phyloP scores from a whole-genome alignment of 2,329 filamentous ascomycete genomes.

The Cladorrhinum sp. region DNA sequence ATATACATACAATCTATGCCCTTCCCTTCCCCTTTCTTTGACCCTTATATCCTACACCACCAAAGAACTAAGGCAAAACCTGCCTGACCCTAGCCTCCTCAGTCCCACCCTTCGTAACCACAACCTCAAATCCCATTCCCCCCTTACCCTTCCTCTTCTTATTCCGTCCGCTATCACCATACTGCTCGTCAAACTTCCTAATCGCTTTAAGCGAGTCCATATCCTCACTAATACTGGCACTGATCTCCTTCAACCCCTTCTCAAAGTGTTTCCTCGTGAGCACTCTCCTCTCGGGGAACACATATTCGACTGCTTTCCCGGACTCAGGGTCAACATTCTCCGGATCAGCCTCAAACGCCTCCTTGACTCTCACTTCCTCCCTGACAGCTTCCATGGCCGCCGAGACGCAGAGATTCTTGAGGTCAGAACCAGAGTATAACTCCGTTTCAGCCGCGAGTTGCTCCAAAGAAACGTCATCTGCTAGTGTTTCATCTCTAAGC shows the following conservation, averaged over 20 bases:
- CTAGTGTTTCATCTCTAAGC: slow-evolving; percentile 64
- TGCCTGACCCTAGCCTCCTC: slow-evolving; percentile 40
- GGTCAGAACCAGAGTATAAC: slow-evolving; percentile 77
- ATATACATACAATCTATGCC: no score
- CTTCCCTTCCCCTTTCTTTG: no score
- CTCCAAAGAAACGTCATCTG: slow-evolving; percentile 57
- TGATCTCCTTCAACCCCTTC: slow-evolving; percentile 81
- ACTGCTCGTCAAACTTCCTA: slow-evolving; percentile 92
- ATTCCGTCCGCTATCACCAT: slow-evolving; percentile 72
- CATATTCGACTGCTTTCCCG: slow-evolving; percentile 41
- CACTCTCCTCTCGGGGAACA: slow-evolving; percentile 66
- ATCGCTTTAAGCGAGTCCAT: slow-evolving; percentile 85
- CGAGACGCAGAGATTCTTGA: slow-evolving; percentile 79
- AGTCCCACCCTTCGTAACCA: slow-evolving; percentile 38
- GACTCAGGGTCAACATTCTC: slow-evolving; percentile 28
- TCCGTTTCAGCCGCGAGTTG: slow-evolving; percentile 65
- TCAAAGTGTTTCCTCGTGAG: slow-evolving; percentile 74
- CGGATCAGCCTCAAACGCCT: slow-evolving; percentile 23
- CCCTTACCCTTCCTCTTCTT: slow-evolving; percentile 56
- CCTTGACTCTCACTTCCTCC: slow-evolving; percentile 57
- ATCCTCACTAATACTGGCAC: slow-evolving; percentile 88
- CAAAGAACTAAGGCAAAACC: slow-evolving; percentile 17
- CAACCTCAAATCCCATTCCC: slow-evolving; percentile 58
- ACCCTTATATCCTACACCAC: no score
- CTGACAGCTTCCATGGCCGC: slow-evolving; percentile 76